Percentiles rank a stretch among this genome's conserved stretches.
Evolutionary conservation across 345 rosid genomes (phyloP).

Genomic region (Rhodamnia rubescens): DNA sequence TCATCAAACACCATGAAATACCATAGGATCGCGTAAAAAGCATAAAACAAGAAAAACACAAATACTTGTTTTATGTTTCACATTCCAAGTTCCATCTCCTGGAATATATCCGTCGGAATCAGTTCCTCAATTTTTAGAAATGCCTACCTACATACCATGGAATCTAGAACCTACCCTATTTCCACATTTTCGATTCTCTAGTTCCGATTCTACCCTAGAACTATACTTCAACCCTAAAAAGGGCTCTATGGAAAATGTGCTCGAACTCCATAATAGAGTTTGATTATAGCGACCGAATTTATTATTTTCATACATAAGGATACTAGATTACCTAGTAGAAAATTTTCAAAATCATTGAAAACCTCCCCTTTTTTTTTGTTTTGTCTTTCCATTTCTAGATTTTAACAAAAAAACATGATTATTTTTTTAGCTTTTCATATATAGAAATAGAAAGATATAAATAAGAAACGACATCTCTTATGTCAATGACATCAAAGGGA

Average conservation of each 20-base stretch:
- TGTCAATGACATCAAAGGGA: neutral
- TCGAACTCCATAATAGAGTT: neutral
- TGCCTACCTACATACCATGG: too few relatives aligned
- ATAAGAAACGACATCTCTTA: neutral
- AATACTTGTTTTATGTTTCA: too few relatives aligned
- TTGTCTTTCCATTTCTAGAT: neutral
- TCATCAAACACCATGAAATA: too few relatives aligned
- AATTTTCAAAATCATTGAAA: neutral
- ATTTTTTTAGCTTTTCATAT: neutral
- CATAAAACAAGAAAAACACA: too few relatives aligned
- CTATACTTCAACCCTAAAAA: too few relatives aligned
- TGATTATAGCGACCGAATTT: neutral
- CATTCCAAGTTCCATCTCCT: too few relatives aligned
- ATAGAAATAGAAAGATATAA: neutral
- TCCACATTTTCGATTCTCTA: too few relatives aligned
- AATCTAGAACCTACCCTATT: too few relatives aligned
- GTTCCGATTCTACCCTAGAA: too few relatives aligned
- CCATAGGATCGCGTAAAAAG: too few relatives aligned
- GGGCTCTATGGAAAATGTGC: neutral
- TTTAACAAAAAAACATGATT: neutral
- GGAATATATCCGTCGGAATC: too few relatives aligned
- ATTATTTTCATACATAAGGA: neutral
- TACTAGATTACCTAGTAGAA: neutral
- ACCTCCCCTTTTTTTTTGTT: neutral
- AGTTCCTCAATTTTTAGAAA: too few relatives aligned